Evolutionary conservation across 768 basidiomycete species (phyloP).

Genomic region (Termitomyces sp.): DNA sequence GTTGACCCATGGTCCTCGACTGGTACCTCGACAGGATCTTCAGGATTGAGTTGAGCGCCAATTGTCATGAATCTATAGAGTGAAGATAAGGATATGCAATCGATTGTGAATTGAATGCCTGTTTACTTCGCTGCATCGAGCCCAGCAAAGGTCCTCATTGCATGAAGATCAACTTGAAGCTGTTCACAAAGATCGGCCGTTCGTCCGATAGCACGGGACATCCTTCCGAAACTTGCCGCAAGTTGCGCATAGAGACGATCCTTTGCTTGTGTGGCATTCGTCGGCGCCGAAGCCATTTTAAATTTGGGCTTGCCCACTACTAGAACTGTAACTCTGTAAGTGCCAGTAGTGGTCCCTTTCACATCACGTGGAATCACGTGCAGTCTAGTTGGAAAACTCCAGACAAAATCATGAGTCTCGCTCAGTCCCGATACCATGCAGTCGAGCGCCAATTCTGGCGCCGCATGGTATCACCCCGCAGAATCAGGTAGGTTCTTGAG

Average conservation of each 20-base stretch:
- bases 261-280: conserved; percentile 71
- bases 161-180: conserved; percentile 68
- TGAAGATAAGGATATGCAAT: not conserved
- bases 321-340: too few relatives aligned
- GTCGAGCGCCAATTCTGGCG: too few relatives aligned
- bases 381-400: too few relatives aligned
- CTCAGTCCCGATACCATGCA: too few relatives aligned
- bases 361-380: too few relatives aligned
- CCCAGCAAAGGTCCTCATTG: conserved; percentile 75
- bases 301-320: too few relatives aligned
- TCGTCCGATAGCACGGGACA: conserved; percentile 61
- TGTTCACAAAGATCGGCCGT: conserved; percentile 76
- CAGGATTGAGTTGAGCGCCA: conserved; percentile 31
- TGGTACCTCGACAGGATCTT: conserved; percentile 18
- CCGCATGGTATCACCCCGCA: too few relatives aligned
- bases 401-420: too few relatives aligned
- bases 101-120: not conserved
- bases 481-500: too few relatives aligned
- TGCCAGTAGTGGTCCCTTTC: too few relatives aligned
- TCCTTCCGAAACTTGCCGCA: conserved; percentile 57
- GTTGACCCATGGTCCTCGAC: not conserved
- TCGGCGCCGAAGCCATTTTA: conserved; percentile 26
- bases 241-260: conserved; percentile 78
- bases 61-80: conserved; percentile 35
- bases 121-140: conserved; percentile 79